These are phyloP conservation scores for Ajuga reptans DNA, from an alignment of 305 asterid species.

Conservation along the genomic window DNA sequence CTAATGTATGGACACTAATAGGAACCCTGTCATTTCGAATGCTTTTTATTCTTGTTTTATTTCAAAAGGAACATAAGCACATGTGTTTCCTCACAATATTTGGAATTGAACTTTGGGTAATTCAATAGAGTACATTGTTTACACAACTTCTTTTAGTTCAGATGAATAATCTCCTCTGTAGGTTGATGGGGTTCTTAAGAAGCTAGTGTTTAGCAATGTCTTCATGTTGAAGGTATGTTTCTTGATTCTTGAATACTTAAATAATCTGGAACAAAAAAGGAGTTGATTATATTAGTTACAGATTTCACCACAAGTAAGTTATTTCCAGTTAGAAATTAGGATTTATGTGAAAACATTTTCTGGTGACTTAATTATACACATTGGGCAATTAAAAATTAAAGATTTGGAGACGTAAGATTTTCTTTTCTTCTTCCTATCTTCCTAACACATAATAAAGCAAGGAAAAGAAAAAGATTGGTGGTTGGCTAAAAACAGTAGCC, in stretches of 20 bases:
- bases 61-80: constrained; percentile 2
- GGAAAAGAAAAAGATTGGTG: constrained; percentile 21
- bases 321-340: neutral
- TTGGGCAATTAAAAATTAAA: constrained; percentile 22
- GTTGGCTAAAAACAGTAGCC: constrained; percentile 21
- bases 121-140: neutral
- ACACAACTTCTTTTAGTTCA: neutral
- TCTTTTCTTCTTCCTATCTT: constrained; percentile 29
- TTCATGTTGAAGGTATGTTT: neutral
- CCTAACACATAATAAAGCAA: constrained; percentile 15
- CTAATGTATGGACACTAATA: constrained; percentile 26
- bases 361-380: constrained; percentile 15
- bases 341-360: neutral
- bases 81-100: constrained; percentile 13
- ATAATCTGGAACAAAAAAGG: neutral
- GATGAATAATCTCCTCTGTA: neutral
- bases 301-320: neutral
- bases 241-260: neutral
- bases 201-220: neutral
- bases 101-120: constrained; percentile 9
- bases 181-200: constrained; percentile 4
- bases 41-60: constrained; percentile 22
- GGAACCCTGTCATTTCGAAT: constrained; percentile 30
- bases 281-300: constrained; percentile 1
- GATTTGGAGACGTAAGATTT: constrained; percentile 31